Evolutionary conservation across 768 basidiomycete genomes (phyloP), one percentile per base, ranked within the genome.

Genomic region (Naganishia vishniacii): DNA sequence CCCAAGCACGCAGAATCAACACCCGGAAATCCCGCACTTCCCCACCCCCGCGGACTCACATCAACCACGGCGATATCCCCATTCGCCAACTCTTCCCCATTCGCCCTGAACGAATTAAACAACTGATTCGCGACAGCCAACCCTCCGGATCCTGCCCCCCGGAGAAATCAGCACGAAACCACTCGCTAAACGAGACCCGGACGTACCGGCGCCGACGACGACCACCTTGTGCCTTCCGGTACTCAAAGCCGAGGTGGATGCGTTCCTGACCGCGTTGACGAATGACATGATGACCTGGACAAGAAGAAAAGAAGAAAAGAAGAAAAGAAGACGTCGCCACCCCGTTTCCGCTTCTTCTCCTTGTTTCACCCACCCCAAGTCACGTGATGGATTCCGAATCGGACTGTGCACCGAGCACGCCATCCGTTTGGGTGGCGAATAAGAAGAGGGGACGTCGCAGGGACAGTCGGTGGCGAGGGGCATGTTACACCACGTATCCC

Each of bases 61-160:
- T 98, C 94, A 32, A 95, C 78, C 61, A 98, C 86, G 6, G 84
- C 89, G 48, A 98, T 84, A 74, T 97, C 93, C 25, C 85, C 88
- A 20, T 81, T 76, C 44, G 81, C 83, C 40, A 95, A 75, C 29
- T 83, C 76, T 67, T 86, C 86, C 9, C 86, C 87, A 46, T 86
- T 85, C 13, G 81, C 80, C 67, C 82, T 81, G 75, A 95, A 91
- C 31, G 86, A 82, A 70, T 90, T 80, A 75, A 86, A 89, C 48
- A 98, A 84, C 78, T 97, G 92, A 69, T 88, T 86, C 40, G 93
- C 91, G 37, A 87, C 87, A 42, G 85, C 83, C 46, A 95, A 75
- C 40, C 92, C 92, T 58, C 82, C 90, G 28, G 85, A 85, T 49
- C 91, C 91, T 93, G 73, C 56, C 8, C 4, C 32, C 6, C n/a